Conservation (phyloP, 371 early-diverging fungal genomes). For the Capillidium heterosporum region DNA sequence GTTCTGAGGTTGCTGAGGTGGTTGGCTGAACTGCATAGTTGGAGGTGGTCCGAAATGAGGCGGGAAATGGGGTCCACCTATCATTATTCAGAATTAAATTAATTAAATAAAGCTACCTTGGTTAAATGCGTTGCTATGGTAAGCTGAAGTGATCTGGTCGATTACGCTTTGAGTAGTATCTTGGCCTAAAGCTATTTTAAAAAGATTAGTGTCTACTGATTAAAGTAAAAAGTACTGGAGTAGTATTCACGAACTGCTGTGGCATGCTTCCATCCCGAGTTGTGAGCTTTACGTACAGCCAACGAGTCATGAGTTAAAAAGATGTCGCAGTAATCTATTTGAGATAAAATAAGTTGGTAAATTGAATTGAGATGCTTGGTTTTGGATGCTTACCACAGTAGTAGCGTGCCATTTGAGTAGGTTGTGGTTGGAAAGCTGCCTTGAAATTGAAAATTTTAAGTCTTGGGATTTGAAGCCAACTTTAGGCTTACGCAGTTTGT, state of each 20-base stretch:
- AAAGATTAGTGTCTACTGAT: neutral
- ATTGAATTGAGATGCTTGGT: neutral
- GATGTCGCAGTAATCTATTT: conserved; percentile 87
- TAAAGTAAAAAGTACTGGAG: conserved; percentile 23
- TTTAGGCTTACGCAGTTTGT: too few species aligned
- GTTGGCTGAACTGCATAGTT: too few species aligned
- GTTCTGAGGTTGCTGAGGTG: too few species aligned
- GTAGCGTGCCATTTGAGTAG: conserved; percentile 61
- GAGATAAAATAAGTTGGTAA: neutral
- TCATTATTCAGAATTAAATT: too few species aligned
- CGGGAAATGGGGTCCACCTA: too few species aligned
- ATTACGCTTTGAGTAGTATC: conserved; percentile 2
- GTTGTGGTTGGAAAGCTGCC: too few species aligned
- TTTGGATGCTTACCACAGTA: conserved; percentile 71
- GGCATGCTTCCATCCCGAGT: conserved; percentile 84
- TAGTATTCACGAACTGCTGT: conserved; percentile 54
- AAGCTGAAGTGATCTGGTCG: conserved; percentile 1
- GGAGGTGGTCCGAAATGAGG: too few species aligned
- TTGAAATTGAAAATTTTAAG: too few species aligned
- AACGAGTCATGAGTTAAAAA: conserved; percentile 82
- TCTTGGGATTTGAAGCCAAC: too few species aligned
- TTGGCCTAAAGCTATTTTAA: neutral
- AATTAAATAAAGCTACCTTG: too few species aligned
- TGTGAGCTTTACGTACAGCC: conserved; percentile 83
- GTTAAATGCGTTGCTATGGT: neutral